phyloP scores from a whole-genome alignment of 352 stramenopile genomes.

The Phytopythium boreale region DNA sequence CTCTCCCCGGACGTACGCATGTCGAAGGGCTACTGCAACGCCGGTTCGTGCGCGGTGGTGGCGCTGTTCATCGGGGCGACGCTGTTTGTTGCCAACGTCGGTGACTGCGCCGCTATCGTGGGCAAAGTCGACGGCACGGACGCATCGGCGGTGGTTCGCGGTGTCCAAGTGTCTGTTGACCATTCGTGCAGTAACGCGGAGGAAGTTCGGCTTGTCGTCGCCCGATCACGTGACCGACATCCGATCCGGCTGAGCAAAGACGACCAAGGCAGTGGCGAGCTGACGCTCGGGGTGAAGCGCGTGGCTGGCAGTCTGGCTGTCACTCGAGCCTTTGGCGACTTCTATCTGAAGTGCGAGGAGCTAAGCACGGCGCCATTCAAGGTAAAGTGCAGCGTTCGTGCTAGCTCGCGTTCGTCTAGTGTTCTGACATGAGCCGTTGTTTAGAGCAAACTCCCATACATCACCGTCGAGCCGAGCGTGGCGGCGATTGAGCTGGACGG shows the following conservation, averaged over 20 bases:
- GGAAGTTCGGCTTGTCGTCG: conserved; percentile 52
- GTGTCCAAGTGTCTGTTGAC: conserved; percentile 44
- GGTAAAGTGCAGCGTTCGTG: conserved; percentile 12
- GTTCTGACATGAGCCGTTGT: conserved; percentile 1
- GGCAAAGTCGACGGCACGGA: conserved; percentile 44
- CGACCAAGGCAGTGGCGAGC: conserved; percentile 70
- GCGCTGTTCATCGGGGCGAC: conserved; percentile 53
- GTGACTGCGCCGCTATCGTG: conserved; percentile 89
- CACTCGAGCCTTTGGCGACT: conserved; percentile 91
- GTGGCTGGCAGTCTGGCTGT: conserved; percentile 91
- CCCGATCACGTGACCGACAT: conserved; percentile 67
- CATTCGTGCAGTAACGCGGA: conserved; percentile 58
- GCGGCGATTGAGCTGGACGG: conserved; percentile 42
- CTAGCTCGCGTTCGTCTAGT: background rate
- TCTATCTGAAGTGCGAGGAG: conserved; percentile 91
- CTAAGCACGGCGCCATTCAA: conserved; percentile 92
- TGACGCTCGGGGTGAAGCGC: conserved; percentile 75
- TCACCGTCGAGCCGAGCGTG: conserved; percentile 68
- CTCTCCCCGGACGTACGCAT: conserved; percentile 36
- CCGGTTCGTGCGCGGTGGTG: conserved; percentile 59
- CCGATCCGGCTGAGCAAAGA: conserved; percentile 91
- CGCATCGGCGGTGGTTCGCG: conserved; percentile 12
- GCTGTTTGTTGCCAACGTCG: conserved; percentile 89
- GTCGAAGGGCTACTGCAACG: conserved; percentile 72
- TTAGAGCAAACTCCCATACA: conserved; percentile 79